These are phyloP conservation scores for Melanomma pulvis-pyrius DNA, from an alignment of 495 filamentous ascomycete species.

Conservation along the genomic window DNA sequence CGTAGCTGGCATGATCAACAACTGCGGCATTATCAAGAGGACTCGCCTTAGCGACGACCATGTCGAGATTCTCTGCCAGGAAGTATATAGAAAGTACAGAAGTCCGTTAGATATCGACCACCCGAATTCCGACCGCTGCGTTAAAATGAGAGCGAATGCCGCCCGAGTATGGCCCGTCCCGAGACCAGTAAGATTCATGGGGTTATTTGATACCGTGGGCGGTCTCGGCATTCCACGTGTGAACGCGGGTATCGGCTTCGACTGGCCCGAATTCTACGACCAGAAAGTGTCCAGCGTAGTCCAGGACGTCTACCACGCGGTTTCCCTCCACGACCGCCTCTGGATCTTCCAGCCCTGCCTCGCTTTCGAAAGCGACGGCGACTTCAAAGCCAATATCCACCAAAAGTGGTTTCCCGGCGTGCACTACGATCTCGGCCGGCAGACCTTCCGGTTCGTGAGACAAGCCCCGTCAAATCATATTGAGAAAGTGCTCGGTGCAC, in stretches of 20 bases:
- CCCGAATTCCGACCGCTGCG: conserved; percentile 1
- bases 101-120: conserved; percentile 27
- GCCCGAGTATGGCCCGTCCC: conserved; percentile 8
- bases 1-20: conserved; percentile 37
- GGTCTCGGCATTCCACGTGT: conserved; percentile 29
- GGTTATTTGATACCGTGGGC: conserved; percentile 25
- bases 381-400: conserved; percentile 5
- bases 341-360: conserved; percentile 35
- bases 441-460: conserved; percentile 28
- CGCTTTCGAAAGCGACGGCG: conserved; percentile 5
- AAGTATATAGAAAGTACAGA: conserved; percentile 32
- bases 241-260: conserved; percentile 29
- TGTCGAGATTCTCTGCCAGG: conserved; percentile 15
- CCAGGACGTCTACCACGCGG: conserved; percentile 27
- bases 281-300: conserved; percentile 25
- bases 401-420: conserved; percentile 31
- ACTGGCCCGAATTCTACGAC: conserved; percentile 36
- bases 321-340: conserved; percentile 25
- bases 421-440: conserved; percentile 32
- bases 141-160: background rate
- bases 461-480: conserved; percentile 14
- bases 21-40: conserved; percentile 30
- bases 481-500: conserved; percentile 14
- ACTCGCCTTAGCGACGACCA: background rate
- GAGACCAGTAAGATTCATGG: conserved; percentile 20